Conservation (phyloP, 2,329 filamentous ascomycete species). For the Tolypocladium ophioglossoides region DNA sequence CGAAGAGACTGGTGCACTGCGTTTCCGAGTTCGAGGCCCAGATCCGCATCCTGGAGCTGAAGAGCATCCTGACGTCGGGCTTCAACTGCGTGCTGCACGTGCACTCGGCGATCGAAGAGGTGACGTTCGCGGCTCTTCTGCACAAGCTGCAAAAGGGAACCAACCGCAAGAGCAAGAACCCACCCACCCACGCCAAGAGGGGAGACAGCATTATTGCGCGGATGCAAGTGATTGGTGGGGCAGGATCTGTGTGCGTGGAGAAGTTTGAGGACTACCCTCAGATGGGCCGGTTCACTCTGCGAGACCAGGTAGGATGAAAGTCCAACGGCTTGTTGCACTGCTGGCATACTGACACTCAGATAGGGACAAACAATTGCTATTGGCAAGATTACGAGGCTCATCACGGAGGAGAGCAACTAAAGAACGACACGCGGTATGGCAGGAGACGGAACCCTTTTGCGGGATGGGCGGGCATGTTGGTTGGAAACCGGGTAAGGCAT, state of each 20-base stretch:
- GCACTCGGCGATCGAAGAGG: conserved; percentile 94
- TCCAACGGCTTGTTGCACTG: not conserved
- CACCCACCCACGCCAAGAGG: conserved; percentile 81
- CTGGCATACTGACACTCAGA: conserved; percentile 5
- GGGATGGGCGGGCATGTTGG: not conserved
- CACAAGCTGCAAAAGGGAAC: conserved; percentile 97
- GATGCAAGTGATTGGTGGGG: conserved; percentile 75
- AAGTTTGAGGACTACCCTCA: conserved; percentile 94
- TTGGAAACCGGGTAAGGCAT: not conserved
- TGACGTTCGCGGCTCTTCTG: conserved; percentile 77
- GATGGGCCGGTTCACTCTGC: conserved; percentile 78
- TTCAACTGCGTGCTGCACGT: conserved; percentile 98
- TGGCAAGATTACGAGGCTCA: conserved; percentile 94
- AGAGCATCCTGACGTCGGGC: conserved; percentile 84
- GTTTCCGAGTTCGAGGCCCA: conserved; percentile 89
- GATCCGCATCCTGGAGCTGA: conserved; percentile 88
- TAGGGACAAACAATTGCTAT: conserved; percentile 99
- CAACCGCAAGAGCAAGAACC: conserved; percentile 80
- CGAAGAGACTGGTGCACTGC: conserved; percentile 85
- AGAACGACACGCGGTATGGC: not conserved
- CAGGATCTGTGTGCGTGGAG: conserved; percentile 84
- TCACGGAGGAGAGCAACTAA: conserved; percentile 23
- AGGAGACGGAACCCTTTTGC: not conserved
- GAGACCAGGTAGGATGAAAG: conserved; percentile 60
- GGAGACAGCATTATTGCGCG: conserved; percentile 82